Base-by-base conservation (phyloP, 345 rosid species). In the Pseudoturritis turrita region DNA sequence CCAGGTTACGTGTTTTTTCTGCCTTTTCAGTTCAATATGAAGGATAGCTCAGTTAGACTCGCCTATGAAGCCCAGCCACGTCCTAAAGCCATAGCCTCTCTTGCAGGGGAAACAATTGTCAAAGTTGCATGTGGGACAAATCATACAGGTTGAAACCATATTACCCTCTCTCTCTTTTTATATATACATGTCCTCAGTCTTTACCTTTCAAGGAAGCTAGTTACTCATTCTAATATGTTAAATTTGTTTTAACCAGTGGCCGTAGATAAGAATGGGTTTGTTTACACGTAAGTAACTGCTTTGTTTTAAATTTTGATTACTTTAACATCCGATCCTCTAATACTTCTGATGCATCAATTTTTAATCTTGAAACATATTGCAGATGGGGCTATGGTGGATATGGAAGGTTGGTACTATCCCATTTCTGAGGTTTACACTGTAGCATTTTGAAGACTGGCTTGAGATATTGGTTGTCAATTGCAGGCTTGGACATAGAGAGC, bases 351-450 rank as follows among this genome's bases (percentile, higher is more conserved):
- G 7, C 51, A 53, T 47, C 11, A 0, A 10, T 54, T 72, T 54
- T 36, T 55, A 57, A 7, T 65, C 37, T 40, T 84, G 71, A 25
- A 67, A 73, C 60, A 28, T 49, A 54, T 51, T 77, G 71, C 76
- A 95, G 99, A 83, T 95, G 99, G 99, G 99, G 99, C 64, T 91
- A 73, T 68, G 99, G 99, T 71, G 99, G 99, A 62, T 90, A 91
- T 87, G 98, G 99, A 81, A 95, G 99, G 98, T 95, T 75, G 57
- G 92, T 82, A 46, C 28, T 46, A 19, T 19, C 62, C 66, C 28
- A 39, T 28, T 25, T 70, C 8, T n/a, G 45, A 31, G 71, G 35
- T 46, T 37, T 15, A 37, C 10, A 6, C 29, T 23, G 41, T 52
- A 14, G 15, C 62, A 45, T 57, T 46, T 67, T 45, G 4, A 18